These are phyloP conservation scores for Agrocybe pediades DNA, from an alignment of 768 basidiomycete species.

Conservation along the genomic window DNA sequence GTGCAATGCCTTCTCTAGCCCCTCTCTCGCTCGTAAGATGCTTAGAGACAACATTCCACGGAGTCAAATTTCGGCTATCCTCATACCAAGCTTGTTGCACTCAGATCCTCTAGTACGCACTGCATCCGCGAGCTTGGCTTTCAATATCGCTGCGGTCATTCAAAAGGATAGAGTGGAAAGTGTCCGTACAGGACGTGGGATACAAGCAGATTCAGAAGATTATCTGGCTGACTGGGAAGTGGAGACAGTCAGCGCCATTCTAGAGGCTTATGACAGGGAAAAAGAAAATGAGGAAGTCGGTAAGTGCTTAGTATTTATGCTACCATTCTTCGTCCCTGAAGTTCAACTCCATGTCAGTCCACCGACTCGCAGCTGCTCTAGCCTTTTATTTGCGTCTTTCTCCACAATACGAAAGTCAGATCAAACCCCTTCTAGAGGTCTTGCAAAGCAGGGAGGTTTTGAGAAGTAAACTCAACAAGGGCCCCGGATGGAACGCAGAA, in stretches of 20 bases:
- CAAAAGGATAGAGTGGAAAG: slow-evolving; percentile 60
- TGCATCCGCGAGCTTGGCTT: slow-evolving; percentile 81
- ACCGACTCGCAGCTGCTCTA: slow-evolving; percentile 79
- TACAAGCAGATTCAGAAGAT: slow-evolving; percentile 34
- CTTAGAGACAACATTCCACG: slow-evolving; percentile 29
- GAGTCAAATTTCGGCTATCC: slow-evolving; percentile 45
- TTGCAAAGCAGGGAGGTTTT: slow-evolving; percentile 62
- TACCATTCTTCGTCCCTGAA: neutral
- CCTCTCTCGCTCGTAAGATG: slow-evolving; percentile 42
- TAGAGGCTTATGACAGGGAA: slow-evolving; percentile 78
- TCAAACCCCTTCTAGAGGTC: slow-evolving; percentile 66
- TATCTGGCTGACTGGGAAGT: slow-evolving; percentile 84
- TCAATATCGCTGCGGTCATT: slow-evolving; percentile 69
- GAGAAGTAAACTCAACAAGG: slow-evolving; percentile 55
- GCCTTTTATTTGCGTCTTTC: slow-evolving; percentile 77
- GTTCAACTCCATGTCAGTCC: slow-evolving; percentile 47
- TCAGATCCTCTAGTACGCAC: slow-evolving; percentile 68
- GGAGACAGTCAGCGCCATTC: slow-evolving; percentile 80
- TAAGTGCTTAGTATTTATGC: slow-evolving; percentile 35
- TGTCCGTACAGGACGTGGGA: slow-evolving; percentile 28
- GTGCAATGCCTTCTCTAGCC: slow-evolving; percentile 64
- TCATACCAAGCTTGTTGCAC: slow-evolving; percentile 72
- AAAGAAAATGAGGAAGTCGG: slow-evolving; percentile 78
- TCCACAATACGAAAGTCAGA: slow-evolving; percentile 59
- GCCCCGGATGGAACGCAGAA: slow-evolving; percentile 46